Percentiles rank a stretch among this genome's conserved stretches.
These are phyloP conservation scores for Vanrija pseudolonga DNA, from an alignment of 1,284 basidiomycete species.

Conservation along the genomic window DNA sequence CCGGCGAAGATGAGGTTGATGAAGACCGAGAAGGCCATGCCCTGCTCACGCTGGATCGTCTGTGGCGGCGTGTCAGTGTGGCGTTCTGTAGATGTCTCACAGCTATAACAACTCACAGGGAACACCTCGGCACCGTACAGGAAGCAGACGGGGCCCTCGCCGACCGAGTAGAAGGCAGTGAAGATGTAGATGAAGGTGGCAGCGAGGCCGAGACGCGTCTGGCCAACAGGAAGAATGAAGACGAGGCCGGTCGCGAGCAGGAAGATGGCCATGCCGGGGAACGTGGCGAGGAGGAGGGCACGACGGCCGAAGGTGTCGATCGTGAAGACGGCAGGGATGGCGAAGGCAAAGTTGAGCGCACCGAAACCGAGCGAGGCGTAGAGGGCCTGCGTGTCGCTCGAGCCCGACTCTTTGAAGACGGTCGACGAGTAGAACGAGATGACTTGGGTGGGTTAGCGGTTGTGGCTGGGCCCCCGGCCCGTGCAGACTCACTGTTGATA, in stretches of 20 bases:
- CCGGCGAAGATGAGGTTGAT: constrained; percentile 20
- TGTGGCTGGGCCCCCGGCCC: no score
- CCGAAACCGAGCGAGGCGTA: constrained; percentile 61
- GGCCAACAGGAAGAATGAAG: constrained; percentile 22
- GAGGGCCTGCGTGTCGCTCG: constrained; percentile 45
- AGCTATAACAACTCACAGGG: constrained; percentile 21
- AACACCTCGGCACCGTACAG: constrained; percentile 53
- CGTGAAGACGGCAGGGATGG: constrained; percentile 53
- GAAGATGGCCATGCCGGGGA: constrained; percentile 46
- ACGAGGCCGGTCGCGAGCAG: constrained; percentile 44
- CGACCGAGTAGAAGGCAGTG: constrained; percentile 39
- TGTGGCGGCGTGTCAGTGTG: no score
- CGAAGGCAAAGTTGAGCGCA: constrained; percentile 36
- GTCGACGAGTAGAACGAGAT: constrained; percentile 50
- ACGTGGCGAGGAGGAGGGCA: constrained; percentile 58
- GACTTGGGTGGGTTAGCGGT: constrained; percentile 32
- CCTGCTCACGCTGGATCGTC: constrained; percentile 50
- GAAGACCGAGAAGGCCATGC: constrained; percentile 52
- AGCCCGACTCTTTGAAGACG: constrained; percentile 60
- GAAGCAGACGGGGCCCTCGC: constrained; percentile 70
- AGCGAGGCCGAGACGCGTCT: constrained; percentile 8
- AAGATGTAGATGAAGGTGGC: constrained; percentile 47
- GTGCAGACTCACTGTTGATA: constrained; percentile 24
- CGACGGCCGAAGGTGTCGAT: constrained; percentile 60
- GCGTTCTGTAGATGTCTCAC: no score